phyloP scores from a whole-genome alignment of 2,329 filamentous ascomycete genomes.

The Ophiostoma novo-ulmi region DNA sequence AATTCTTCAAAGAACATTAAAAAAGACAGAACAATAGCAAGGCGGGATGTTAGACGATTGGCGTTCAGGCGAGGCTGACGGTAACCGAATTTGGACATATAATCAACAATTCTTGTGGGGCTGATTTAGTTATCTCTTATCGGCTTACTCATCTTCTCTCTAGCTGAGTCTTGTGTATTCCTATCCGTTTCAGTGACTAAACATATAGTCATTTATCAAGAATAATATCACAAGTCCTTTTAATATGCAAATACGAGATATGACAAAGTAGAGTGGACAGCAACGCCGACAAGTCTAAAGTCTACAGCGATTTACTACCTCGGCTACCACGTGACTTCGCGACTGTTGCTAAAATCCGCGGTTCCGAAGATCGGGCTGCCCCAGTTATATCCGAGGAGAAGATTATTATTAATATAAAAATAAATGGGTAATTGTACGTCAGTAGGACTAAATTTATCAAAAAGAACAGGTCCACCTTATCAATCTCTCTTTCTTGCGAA shows the following conservation, averaged over 20 bases:
- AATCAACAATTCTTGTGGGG: not conserved
- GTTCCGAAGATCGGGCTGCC: conserved; percentile 25
- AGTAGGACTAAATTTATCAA: not conserved
- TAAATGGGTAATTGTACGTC: not conserved
- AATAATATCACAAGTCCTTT: too few relatives aligned
- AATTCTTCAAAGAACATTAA: too few relatives aligned
- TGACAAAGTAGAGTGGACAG: too few relatives aligned
- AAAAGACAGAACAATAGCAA: too few relatives aligned
- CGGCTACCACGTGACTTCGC: conserved; percentile 11
- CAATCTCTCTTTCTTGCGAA: conserved; percentile 20
- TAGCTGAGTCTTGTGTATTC: too few relatives aligned
- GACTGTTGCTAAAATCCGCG: conserved; percentile 15
- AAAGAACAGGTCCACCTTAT: not conserved
- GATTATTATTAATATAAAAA: conserved; percentile 1
- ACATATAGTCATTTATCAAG: too few relatives aligned
- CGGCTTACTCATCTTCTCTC: too few relatives aligned
- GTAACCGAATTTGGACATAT: not conserved
- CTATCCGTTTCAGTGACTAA: too few relatives aligned
- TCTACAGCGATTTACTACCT: not conserved
- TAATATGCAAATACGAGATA: too few relatives aligned
- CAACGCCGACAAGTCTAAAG: too few relatives aligned
- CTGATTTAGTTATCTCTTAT: not conserved
- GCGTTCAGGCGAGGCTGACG: not conserved
- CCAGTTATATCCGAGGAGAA: conserved; percentile 22
- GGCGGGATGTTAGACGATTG: not conserved